Conservation (phyloP, 805 yeast species). For the Schwanniomyces vanrijiae region DNA sequence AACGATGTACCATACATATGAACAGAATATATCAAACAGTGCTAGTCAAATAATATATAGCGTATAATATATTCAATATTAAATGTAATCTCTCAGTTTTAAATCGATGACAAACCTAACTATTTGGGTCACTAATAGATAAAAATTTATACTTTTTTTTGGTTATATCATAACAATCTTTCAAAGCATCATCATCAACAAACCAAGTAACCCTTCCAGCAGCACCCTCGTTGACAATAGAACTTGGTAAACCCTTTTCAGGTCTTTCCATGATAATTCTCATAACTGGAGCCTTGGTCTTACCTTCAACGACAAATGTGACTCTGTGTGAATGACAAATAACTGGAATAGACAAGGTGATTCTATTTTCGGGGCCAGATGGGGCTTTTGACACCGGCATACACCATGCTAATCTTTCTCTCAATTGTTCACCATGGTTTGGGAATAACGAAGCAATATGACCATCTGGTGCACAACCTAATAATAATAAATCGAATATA, state of each 20-base stretch:
- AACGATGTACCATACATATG: background rate
- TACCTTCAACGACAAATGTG: constrained; percentile 94
- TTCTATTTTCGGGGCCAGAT: constrained; percentile 79
- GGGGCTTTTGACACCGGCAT: constrained; percentile 93
- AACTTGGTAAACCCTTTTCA: constrained; percentile 92
- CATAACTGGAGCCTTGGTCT: constrained; percentile 89
- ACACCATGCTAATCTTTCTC: constrained; percentile 94
- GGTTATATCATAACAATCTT: constrained; percentile 69
- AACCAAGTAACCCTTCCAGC: constrained; percentile 97
- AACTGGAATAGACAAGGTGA: constrained; percentile 90
- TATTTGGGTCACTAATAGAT: constrained; percentile 23
- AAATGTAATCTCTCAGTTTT: background rate
- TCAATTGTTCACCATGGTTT: constrained; percentile 73
- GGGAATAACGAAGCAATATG: constrained; percentile 97
- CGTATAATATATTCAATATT: background rate
- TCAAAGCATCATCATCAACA: constrained; percentile 90
- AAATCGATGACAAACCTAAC: background rate
- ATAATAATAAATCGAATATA: constrained; percentile 82
- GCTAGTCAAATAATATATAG: background rate
- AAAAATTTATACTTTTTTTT: constrained; percentile 69
- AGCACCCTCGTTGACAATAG: constrained; percentile 93
- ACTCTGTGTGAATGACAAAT: constrained; percentile 91
- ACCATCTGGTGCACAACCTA: constrained; percentile 99
- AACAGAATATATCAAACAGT: background rate
- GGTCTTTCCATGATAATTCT: constrained; percentile 94